Percentiles rank a stretch among this genome's conserved stretches.
Evolutionary conservation across 2,329 filamentous ascomycete genomes (phyloP).

Genomic region (Furcasterigmium sp.): DNA sequence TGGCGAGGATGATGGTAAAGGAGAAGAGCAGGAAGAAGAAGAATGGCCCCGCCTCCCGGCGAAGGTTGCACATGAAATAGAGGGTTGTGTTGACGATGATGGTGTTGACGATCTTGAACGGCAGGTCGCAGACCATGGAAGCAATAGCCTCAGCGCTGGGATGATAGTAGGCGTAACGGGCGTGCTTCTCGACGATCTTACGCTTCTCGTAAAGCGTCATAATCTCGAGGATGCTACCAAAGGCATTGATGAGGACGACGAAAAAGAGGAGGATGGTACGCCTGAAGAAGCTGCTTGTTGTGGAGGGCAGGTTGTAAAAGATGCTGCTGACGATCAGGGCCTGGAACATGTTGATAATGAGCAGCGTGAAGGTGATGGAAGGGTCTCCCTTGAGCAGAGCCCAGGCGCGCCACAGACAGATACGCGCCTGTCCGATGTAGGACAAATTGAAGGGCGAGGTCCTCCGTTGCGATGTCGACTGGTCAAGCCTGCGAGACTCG

Average conservation of each 20-base stretch:
- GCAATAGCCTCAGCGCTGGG: slow-evolving; percentile 25
- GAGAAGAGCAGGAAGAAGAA: slow-evolving; percentile 62
- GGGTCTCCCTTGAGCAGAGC: slow-evolving; percentile 61
- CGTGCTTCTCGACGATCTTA: slow-evolving; percentile 32
- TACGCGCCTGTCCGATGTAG: slow-evolving; percentile 64
- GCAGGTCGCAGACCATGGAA: slow-evolving; percentile 26
- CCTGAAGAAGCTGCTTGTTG: slow-evolving; percentile 50
- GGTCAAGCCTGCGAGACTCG: slow-evolving; percentile 35
- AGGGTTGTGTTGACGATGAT: slow-evolving; percentile 31
- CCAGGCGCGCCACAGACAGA: slow-evolving; percentile 55
- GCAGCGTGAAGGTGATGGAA: slow-evolving; percentile 33
- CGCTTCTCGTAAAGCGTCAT: slow-evolving; percentile 18
- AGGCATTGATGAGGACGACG: slow-evolving; percentile 22
- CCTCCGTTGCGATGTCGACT: slow-evolving; percentile 60
- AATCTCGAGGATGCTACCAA: slow-evolving; percentile 18
- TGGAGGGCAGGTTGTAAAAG: slow-evolving; percentile 54
- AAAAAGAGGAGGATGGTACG: slow-evolving; percentile 19
- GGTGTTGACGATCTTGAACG: slow-evolving; percentile 21
- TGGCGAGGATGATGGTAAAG: slow-evolving; percentile 52
- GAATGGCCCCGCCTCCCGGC: slow-evolving; percentile 51
- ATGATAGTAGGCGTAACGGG: slow-evolving; percentile 33
- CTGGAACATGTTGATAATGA: slow-evolving; percentile 32
- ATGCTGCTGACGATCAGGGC: slow-evolving; percentile 58
- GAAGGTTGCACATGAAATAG: slow-evolving; percentile 34
- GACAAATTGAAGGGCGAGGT: slow-evolving; percentile 73